Evolutionary conservation across 352 stramenopile species (phyloP), one percentile per base, ranked within the genome.

Genomic region (Phytophthora sp.): DNA sequence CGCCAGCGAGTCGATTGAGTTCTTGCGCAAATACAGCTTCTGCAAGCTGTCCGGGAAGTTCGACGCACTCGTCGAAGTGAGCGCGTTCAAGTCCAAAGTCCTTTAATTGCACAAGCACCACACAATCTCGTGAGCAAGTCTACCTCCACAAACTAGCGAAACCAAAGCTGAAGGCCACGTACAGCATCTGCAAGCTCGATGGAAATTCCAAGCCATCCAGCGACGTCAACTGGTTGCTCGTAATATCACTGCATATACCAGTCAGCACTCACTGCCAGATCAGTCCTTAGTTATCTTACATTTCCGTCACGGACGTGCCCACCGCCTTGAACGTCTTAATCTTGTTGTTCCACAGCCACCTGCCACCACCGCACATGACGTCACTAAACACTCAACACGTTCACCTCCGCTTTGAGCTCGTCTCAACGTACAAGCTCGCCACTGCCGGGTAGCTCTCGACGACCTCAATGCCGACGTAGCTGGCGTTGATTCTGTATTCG

Each of bases 341-440:
- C 38, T 67, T 54, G 59, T 86, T 86, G 52, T 82, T 70, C 70
- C 70, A 79, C 10, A 77, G 64, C 45, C 65, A 70, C 10, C 66
- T 76, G 30, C 24, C 32, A 52, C 1, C 18, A 34, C 20, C 23
- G 10, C 23, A 54, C 5, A n/a, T 11, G 28, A 32, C 37, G n/a
- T 10, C 37, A 24, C 37, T 26, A 21, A 8, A 41, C 37, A 44
- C 13, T 44, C 15, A n/a, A 24, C 18, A 44, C 5, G 10, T n/a
- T 44, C 37, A 8, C 5, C 4, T 9, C n/a, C 12, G 15, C 34
- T 4, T n/a, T n/a, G 5, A 34, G 15, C 12, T 26, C 11, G 1
- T 34, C n/a, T 46, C 26, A 17, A 60, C 52, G 41, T 60, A 71
- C 60, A 70, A 59, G 28, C 58, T 73, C 30, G 50, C 66, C 13